These are phyloP conservation scores for Lablab purpureus DNA, from an alignment of 306 rosid genomes.

Conservation along the genomic window DNA sequence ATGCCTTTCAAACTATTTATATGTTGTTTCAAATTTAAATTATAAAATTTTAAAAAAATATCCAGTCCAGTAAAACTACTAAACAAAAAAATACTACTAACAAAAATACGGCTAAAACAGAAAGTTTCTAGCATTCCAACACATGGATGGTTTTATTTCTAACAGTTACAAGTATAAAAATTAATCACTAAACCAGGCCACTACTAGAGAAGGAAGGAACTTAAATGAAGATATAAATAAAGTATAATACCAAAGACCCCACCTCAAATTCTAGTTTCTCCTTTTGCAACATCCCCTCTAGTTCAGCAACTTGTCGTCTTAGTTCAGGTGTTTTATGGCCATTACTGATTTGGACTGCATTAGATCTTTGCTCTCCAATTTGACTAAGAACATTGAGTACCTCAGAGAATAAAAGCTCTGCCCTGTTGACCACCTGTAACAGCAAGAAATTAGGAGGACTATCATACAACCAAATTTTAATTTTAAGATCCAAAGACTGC, in stretches of 20 bases:
- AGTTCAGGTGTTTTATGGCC: constrained; percentile 63
- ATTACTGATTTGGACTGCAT: constrained; percentile 38
- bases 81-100: not conserved
- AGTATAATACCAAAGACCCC: constrained; percentile 43
- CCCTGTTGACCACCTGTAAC: constrained; percentile 77
- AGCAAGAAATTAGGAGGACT: constrained; percentile 42
- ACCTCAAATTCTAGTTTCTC: constrained; percentile 95
- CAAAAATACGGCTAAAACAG: constrained; percentile 21
- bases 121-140: constrained; percentile 31
- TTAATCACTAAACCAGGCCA: constrained; percentile 25
- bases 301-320: constrained; percentile 67
- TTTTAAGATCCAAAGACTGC: constrained; percentile 39
- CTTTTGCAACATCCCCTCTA: constrained; percentile 76
- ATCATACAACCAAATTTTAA: constrained; percentile 28
- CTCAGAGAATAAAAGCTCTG: constrained; percentile 81
- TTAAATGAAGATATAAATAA: constrained; percentile 39
- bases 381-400: constrained; percentile 77
- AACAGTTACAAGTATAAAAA: constrained; percentile 22
- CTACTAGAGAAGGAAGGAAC: constrained; percentile 19
- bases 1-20: constrained; percentile 34
- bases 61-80: constrained; percentile 17
- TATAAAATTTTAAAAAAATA: constrained; percentile 33
- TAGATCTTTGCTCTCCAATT: constrained; percentile 68
- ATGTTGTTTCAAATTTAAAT: constrained; percentile 29
- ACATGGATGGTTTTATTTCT: constrained; percentile 15